Base-by-base conservation (phyloP, 2,329 filamentous ascomycete species). In the Pseudogymnoascus sp. region DNA sequence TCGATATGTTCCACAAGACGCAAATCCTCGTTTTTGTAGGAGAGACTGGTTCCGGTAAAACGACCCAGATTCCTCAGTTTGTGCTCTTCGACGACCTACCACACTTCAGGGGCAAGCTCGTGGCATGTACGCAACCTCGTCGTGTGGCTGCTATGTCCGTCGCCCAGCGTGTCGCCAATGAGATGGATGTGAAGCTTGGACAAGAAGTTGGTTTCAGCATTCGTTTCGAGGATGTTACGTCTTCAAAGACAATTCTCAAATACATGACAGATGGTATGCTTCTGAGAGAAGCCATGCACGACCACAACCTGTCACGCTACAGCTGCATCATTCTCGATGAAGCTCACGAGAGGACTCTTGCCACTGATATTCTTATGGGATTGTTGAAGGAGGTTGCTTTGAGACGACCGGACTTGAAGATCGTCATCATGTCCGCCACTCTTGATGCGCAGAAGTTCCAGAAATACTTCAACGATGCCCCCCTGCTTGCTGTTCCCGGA, bases 231-330 rank as follows among this genome's bases (percentile, higher is more conserved):
- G 94, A 99, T 74, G 89, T 86, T 78, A 97, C 94, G 1, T 84
- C 89, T 58, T 85, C 86, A 62, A 92, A 90, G 75, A 99, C 94
- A 1, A 85, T 95, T 64, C 84, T 99, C 73, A 99, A 99, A 80
- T 99, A 99, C 80, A 99, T 99, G 94, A 99, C 95, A 47, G 94
- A 99, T 72, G 95, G 95, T 84, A 97, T 99, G 88, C 86, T 99
- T 70, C 81, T 97, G 71, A 82, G 94, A 71, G 94, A 99, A 77
- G 92, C 94, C 62, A 96, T 99, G 87, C 87, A 97, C 75, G 94
- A 99, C 74, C 90, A 92, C 71, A 84, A 95, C 68, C 85, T 99
- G 77, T 87, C 84, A 58, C 89, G 92, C 60, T 99, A 99, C 78
- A 94, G 91, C 79, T 95, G 90, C 70, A 97, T 99, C 73, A 97